Percentiles rank a stretch among this genome's conserved stretches.
These are phyloP conservation scores for Lolium perenne DNA, from an alignment of 176 grass and related monocot species.

Conservation along the genomic window DNA sequence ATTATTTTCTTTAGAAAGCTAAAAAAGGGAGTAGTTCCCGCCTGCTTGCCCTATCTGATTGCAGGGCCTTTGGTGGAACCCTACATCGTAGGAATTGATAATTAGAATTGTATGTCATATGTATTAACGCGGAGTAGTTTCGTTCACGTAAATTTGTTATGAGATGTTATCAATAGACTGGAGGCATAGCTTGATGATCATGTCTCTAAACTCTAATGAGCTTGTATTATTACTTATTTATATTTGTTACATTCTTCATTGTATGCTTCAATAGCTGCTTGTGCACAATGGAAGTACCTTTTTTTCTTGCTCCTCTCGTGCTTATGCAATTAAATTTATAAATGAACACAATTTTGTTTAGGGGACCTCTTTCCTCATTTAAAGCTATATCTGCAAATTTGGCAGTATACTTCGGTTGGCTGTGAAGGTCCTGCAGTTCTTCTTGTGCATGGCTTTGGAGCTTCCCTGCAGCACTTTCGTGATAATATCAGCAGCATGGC, in stretches of 20 bases:
- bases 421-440: constrained; percentile 76
- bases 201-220: not conserved
- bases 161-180: constrained; percentile 17
- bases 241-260: not conserved
- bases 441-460: constrained; percentile 96
- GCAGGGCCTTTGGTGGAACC: not conserved
- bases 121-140: not conserved
- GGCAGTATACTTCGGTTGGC: constrained; percentile 76
- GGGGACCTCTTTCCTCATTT: constrained; percentile 45
- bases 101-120: not conserved
- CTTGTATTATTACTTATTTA: not conserved
- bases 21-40: not conserved
- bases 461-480: constrained; percentile 91
- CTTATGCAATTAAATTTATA: constrained; percentile 26
- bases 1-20: constrained; percentile 9
- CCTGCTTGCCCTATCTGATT: constrained; percentile 17
- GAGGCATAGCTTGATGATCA: not conserved
- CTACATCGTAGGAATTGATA: constrained; percentile 9
- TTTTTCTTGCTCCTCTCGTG: not conserved
- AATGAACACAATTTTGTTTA: constrained; percentile 26
- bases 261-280: not conserved
- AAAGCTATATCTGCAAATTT: constrained; percentile 21
- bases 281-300: not conserved
- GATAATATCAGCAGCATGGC: constrained; percentile 75
- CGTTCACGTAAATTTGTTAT: not conserved